These are phyloP conservation scores for Geosmithia flava DNA, from an alignment of 2,329 filamentous ascomycete species.

Conservation along the genomic window DNA sequence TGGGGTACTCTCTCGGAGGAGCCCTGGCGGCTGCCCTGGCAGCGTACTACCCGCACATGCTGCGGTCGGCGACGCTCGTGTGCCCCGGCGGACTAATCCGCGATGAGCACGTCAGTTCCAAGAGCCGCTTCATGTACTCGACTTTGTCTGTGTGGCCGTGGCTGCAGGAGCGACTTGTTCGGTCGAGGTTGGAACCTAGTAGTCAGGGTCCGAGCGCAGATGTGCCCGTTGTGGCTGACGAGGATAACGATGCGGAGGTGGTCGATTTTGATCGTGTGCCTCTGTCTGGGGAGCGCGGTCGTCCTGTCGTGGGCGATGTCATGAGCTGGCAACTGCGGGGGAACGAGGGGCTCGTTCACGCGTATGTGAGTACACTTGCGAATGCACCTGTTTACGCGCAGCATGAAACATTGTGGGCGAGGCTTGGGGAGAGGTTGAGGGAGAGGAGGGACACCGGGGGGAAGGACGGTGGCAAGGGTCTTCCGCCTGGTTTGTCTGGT, in stretches of 20 bases:
- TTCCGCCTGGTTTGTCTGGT: slow-evolving; percentile 19
- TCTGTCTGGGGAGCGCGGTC: slow-evolving; percentile 33
- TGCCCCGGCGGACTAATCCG: slow-evolving; percentile 59
- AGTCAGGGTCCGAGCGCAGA: slow-evolving; percentile 19
- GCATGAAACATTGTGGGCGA: slow-evolving; percentile 41
- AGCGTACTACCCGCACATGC: slow-evolving; percentile 50
- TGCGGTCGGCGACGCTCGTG: slow-evolving; percentile 52
- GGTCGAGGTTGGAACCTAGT: slow-evolving; percentile 30
- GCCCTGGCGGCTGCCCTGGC: slow-evolving; percentile 61
- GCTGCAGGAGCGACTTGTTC: slow-evolving; percentile 40
- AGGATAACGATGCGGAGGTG: slow-evolving; percentile 25
- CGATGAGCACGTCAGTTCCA: slow-evolving; percentile 45
- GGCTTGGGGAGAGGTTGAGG: slow-evolving; percentile 17
- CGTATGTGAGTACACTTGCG: slow-evolving; percentile 60
- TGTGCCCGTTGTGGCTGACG: slow-evolving; percentile 20
- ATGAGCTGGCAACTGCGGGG: slow-evolving; percentile 57
- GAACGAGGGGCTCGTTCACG: slow-evolving; percentile 55
- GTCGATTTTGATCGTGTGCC: slow-evolving; percentile 32
- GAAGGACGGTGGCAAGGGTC: slow-evolving; percentile 5
- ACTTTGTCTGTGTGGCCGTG: slow-evolving; percentile 38
- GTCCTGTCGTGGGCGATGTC: slow-evolving; percentile 39
- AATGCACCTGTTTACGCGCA: slow-evolving; percentile 57
- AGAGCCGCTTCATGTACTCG: slow-evolving; percentile 51
- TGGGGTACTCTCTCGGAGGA: slow-evolving; percentile 74
- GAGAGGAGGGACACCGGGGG: slow-evolving; percentile 1